Conservation (phyloP, 2,329 filamentous ascomycete species). For the Cytospora leucostoma region DNA sequence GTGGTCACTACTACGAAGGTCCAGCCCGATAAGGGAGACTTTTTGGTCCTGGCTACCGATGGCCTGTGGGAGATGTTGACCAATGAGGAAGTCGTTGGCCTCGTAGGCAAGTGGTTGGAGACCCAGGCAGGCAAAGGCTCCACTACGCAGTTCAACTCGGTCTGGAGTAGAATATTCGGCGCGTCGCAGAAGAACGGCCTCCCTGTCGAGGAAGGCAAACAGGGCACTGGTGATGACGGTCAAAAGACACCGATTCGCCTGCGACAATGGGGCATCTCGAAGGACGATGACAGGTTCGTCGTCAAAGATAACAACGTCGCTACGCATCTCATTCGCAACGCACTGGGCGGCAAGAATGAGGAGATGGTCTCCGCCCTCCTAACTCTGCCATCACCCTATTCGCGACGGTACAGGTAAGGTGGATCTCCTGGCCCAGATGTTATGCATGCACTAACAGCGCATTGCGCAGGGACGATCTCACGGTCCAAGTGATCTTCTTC, state of each 20-base stretch:
- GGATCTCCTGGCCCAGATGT: neutral
- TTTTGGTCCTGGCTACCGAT: slow-evolving; percentile 94
- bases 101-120: slow-evolving; percentile 97
- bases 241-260: slow-evolving; percentile 87
- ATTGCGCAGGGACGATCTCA: slow-evolving; percentile 77
- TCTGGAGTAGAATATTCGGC: slow-evolving; percentile 68
- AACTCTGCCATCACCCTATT: slow-evolving; percentile 89
- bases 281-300: slow-evolving; percentile 77
- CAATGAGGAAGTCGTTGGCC: slow-evolving; percentile 94
- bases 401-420: slow-evolving; percentile 80
- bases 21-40: slow-evolving; percentile 86
- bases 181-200: slow-evolving; percentile 54
- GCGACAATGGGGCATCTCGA: slow-evolving; percentile 84
- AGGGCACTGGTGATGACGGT: slow-evolving; percentile 56
- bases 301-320: slow-evolving; percentile 95
- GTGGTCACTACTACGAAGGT: slow-evolving; percentile 92
- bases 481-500: slow-evolving; percentile 98
- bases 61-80: slow-evolving; percentile 99
- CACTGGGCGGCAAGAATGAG: slow-evolving; percentile 86
- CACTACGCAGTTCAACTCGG: slow-evolving; percentile 67
- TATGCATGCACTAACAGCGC: slow-evolving; percentile 20
- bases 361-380: slow-evolving; percentile 93
- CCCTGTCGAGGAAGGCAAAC: slow-evolving; percentile 70
- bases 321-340: slow-evolving; percentile 93
- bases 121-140: slow-evolving; percentile 58